Percentiles rank a stretch among this genome's conserved stretches.
Conservation (phyloP, 1,284 basidiomycete genomes). For the Meira nashicola region DNA sequence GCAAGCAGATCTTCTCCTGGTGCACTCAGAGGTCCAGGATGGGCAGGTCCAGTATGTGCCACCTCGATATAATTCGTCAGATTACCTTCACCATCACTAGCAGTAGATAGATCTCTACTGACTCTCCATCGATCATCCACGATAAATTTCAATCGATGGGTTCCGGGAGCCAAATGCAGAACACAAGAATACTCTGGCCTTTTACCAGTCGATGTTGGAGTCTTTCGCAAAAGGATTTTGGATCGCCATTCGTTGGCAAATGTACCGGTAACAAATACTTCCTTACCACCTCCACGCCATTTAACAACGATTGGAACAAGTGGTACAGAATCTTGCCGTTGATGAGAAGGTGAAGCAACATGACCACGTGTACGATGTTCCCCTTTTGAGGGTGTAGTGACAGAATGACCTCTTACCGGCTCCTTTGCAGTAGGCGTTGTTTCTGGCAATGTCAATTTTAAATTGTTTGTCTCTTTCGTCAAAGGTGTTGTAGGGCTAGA, state of each 20-base stretch:
- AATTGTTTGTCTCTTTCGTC: not conserved
- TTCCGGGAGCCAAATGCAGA: constrained; percentile 66
- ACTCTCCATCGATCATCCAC: constrained; percentile 84
- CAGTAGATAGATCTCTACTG: constrained; percentile 72
- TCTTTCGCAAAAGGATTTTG: constrained; percentile 47
- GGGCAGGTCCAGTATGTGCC: constrained; percentile 40
- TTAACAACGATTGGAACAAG: constrained; percentile 25
- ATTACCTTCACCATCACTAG: constrained; percentile 89
- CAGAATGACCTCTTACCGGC: not conserved
- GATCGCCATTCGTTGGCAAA: constrained; percentile 61
- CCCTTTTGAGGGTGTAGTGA: not conserved
- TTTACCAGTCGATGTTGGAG: not conserved
- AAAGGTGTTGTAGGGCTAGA: not conserved
- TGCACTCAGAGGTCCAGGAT: constrained; percentile 41
- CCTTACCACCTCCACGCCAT: constrained; percentile 43
- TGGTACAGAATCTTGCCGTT: constrained; percentile 5
- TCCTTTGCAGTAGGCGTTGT: not conserved
- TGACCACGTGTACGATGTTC: not conserved
- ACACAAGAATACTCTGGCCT: constrained; percentile 42
- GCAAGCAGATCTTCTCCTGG: constrained; percentile 39
- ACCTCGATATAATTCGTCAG: constrained; percentile 75
- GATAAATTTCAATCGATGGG: constrained; percentile 91
- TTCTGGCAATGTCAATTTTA: not conserved
- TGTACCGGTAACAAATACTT: constrained; percentile 61
- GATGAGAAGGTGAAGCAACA: not conserved